Percentiles rank a stretch among this genome's conserved stretches.
Conservation (phyloP, 2,329 filamentous ascomycete species). For the Fusarium nodosum region DNA sequence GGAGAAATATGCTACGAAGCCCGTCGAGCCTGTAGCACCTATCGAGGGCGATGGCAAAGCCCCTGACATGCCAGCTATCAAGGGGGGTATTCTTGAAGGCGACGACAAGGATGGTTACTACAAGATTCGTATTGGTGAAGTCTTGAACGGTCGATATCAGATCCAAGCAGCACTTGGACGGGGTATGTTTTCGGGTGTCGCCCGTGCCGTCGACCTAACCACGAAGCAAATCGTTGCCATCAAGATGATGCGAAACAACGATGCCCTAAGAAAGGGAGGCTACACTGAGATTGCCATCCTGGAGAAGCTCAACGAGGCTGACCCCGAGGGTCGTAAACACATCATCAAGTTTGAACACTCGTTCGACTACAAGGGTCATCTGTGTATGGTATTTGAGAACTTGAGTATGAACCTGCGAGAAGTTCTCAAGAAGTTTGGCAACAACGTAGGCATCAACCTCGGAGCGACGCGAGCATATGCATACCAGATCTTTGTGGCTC, state of each 20-base stretch:
- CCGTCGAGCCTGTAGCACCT: constrained; percentile 53
- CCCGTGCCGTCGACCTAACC: constrained; percentile 83
- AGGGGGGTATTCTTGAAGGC: constrained; percentile 86
- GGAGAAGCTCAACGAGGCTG: constrained; percentile 85
- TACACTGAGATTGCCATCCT: constrained; percentile 95
- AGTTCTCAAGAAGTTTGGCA: constrained; percentile 94
- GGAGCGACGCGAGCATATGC: constrained; percentile 89
- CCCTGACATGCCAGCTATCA: constrained; percentile 69
- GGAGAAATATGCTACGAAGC: constrained; percentile 71
- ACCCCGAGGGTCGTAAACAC: constrained; percentile 91
- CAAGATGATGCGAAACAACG: constrained; percentile 98
- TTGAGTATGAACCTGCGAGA: constrained; percentile 93
- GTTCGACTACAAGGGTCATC: constrained; percentile 94
- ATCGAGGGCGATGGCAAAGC: constrained; percentile 62
- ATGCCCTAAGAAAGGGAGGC: constrained; percentile 90
- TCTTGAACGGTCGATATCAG: constrained; percentile 90
- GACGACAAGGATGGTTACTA: constrained; percentile 97
- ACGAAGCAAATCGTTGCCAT: constrained; percentile 87
- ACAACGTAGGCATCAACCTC: constrained; percentile 92
- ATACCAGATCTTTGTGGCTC: constrained; percentile 91
- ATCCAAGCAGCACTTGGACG: constrained; percentile 89
- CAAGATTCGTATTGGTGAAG: constrained; percentile 91
- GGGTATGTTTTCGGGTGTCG: constrained; percentile 98
- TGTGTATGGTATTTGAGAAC: constrained; percentile 98
- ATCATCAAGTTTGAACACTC: constrained; percentile 87